Base-by-base conservation (phyloP, 2,329 filamentous ascomycete genomes). In the Exophiala sideris region DNA sequence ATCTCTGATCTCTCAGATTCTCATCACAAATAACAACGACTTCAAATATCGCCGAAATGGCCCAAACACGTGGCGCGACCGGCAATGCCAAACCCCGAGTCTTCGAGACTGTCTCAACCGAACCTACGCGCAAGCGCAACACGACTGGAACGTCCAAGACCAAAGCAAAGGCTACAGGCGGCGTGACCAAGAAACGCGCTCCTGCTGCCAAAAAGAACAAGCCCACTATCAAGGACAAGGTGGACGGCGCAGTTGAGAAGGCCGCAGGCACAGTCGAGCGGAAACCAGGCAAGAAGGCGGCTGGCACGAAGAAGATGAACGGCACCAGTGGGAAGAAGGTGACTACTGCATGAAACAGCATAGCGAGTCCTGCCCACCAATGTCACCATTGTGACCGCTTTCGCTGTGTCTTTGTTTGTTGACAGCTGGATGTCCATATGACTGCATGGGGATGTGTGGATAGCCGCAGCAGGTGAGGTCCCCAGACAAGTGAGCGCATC, bases 251-350 rank as follows among this genome's bases (percentile, higher is more conserved):
- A n/a, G 57, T 62, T 9, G 64, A 67, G 50, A 66, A 66, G 52
- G 52, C 56, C 33, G 52, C 54, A 24, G 60, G 57, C 21, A 52
- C 52, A 4, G 48, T 70, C 16, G 66, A 68, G 29, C 54, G 49
- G 20, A 71, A 71, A 46, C 67, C 70, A n/a, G 68, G 60, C 47
- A 72, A 72, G 63, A 71, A 71, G 66, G 70, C 68, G 39, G 66
- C 70, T 12, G 68, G 65, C 18, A 66, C 70, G 48, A 72, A 72
- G 67, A 71, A 73, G 65, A 65, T 66, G 46, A 67, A 63, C 36
- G 68, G 64, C 33, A 67, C 68, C 6, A 67, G 70, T 58, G 62
- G 61, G 35, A 66, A 64, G 58, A 57, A 42, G 3, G 53, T 39
- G 33, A 62, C 45, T 32, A 47, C 53, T 5, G 50, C 38, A 20